Evolutionary conservation across 2,329 filamentous ascomycete genomes (phyloP).

Genomic region (Hypomyces rosellus): DNA sequence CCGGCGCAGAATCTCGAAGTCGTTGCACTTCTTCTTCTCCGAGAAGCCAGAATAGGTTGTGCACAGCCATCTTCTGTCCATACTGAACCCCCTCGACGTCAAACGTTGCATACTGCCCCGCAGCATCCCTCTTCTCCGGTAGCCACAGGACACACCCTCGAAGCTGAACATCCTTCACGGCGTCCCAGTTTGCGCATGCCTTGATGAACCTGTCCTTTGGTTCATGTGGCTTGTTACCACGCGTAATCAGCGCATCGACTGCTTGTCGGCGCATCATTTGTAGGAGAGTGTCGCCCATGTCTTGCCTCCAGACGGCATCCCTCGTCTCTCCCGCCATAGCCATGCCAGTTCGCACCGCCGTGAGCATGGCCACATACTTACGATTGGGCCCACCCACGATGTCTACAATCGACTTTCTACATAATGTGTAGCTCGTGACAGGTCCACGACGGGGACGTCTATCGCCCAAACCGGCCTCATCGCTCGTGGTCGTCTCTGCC

Average conservation of each 20-base stretch:
- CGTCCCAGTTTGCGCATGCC: slow-evolving; percentile 38
- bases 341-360: slow-evolving; percentile 22
- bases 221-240: slow-evolving; percentile 12
- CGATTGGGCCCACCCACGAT: slow-evolving; percentile 14
- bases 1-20: slow-evolving; percentile 28
- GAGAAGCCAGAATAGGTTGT: slow-evolving; percentile 47
- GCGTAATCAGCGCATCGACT: slow-evolving; percentile 36
- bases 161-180: slow-evolving; percentile 32
- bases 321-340: slow-evolving; percentile 10
- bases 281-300: slow-evolving; percentile 51
- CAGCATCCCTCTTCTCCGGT: slow-evolving; percentile 16
- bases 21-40: slow-evolving; percentile 39
- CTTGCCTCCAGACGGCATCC: slow-evolving; percentile 32
- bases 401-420: slow-evolving; percentile 25
- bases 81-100: slow-evolving; percentile 30
- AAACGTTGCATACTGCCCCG: slow-evolving; percentile 39
- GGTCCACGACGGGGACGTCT: slow-evolving; percentile 14
- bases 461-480: neutral
- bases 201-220: slow-evolving; percentile 33
- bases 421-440: slow-evolving; percentile 22
- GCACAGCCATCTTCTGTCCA: slow-evolving; percentile 39
- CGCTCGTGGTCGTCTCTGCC: too few relatives aligned
- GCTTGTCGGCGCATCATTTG: slow-evolving; percentile 42
- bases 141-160: slow-evolving; percentile 43
- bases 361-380: slow-evolving; percentile 15